A percentile compares a stretch with the other conserved stretches of the same genome.
Conservation (phyloP, 2,329 filamentous ascomycete genomes). For the Tolypocladium endophyticum region DNA sequence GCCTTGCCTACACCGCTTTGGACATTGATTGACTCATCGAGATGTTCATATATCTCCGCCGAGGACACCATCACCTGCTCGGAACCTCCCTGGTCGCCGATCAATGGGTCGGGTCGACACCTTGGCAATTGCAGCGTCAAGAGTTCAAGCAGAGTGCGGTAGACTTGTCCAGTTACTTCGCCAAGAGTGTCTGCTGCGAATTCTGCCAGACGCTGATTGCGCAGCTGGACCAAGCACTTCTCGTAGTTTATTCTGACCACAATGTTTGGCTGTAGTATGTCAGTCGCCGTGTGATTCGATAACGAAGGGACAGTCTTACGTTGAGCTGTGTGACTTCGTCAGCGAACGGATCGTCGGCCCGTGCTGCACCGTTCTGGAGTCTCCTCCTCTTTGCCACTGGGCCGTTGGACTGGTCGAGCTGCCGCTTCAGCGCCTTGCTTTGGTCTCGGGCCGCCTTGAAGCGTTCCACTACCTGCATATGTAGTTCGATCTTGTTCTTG, state of each 20-base stretch:
- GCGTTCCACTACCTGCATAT: constrained; percentile 41
- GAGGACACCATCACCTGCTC: constrained; percentile 34
- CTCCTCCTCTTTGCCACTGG: constrained; percentile 41
- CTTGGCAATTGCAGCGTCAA: constrained; percentile 58
- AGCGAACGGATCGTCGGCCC: constrained; percentile 15
- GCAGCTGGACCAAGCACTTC: constrained; percentile 71
- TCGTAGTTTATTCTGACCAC: constrained; percentile 75
- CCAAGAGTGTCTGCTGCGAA: constrained; percentile 63
- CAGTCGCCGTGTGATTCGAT: constrained; percentile 3
- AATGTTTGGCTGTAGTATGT: constrained; percentile 49
- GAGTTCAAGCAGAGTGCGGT: constrained; percentile 59
- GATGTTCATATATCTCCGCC: constrained; percentile 42
- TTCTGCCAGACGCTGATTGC: constrained; percentile 66
- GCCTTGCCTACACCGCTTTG: constrained; percentile 47
- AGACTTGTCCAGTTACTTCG: constrained; percentile 65
- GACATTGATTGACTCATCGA: constrained; percentile 42
- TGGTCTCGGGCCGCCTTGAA: constrained; percentile 44
- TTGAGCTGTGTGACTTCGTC: constrained; percentile 39
- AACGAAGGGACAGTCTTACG: constrained; percentile 26
- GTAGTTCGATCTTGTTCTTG: constrained; percentile 56
- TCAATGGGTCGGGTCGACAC: constrained; percentile 49
- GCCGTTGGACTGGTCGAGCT: constrained; percentile 32
- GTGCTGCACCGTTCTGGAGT: constrained; percentile 34
- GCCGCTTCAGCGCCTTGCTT: constrained; percentile 38
- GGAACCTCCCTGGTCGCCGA: constrained; percentile 19